A percentile compares a stretch with the other conserved stretches of the same genome.
Evolutionary conservation across 768 basidiomycete genomes (phyloP).

Genomic region (Daedaleopsis sinensis): DNA sequence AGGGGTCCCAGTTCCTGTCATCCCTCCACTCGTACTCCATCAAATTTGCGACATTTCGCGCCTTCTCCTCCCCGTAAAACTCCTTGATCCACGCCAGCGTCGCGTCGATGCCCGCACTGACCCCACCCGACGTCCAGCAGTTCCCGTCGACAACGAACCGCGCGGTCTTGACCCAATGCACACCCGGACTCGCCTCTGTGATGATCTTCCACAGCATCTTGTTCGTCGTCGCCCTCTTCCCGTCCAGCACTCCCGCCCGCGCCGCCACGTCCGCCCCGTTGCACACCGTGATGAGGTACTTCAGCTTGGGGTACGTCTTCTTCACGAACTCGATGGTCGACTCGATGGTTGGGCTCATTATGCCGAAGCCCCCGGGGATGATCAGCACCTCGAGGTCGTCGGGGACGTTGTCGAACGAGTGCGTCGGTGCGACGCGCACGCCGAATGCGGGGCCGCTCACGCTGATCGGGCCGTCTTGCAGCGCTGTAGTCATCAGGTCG

Average conservation of each 20-base stretch:
- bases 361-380: background rate
- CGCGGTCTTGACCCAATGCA: constrained; percentile 39
- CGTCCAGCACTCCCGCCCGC: constrained; percentile 36
- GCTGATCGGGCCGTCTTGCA: background rate
- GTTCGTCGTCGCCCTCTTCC: constrained; percentile 41
- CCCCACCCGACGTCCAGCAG: constrained; percentile 42
- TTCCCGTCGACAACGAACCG: constrained; percentile 43
- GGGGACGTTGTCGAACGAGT: background rate
- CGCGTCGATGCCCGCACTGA: constrained; percentile 32
- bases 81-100: background rate
- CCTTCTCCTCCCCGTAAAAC: background rate
- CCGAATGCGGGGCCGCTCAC: background rate
- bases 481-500: background rate
- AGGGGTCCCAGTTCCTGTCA: background rate
- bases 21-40: constrained; percentile 2
- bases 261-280: constrained; percentile 39
- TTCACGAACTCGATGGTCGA: background rate
- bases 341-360: background rate
- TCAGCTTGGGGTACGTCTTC: constrained; percentile 5
- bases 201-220: constrained; percentile 32
- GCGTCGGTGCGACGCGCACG: background rate
- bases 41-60: background rate
- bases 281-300: constrained; percentile 40
- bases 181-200: background rate
- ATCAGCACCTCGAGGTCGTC: background rate